phyloP scores from a whole-genome alignment of 768 basidiomycete genomes.

The Omphalotus guepiniiformis region DNA sequence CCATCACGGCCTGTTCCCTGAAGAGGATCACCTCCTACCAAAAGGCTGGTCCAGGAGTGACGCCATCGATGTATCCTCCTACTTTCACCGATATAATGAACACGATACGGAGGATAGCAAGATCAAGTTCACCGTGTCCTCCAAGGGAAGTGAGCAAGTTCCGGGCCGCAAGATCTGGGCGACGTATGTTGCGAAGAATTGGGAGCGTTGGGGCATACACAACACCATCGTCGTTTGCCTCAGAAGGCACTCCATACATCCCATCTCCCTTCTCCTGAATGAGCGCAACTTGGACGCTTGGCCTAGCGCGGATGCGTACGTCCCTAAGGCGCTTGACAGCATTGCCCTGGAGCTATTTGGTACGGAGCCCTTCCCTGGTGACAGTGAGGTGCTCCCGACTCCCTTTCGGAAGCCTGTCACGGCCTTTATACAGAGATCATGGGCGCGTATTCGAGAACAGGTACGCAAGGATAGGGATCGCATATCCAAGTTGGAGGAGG shows the following conservation, averaged over 20 bases:
- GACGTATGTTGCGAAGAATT: conserved; percentile 9
- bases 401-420: not conserved
- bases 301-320: not conserved
- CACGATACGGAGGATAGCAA: not conserved
- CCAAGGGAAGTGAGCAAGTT: not conserved
- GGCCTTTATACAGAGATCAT: not conserved
- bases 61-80: conserved; percentile 10
- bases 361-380: not conserved
- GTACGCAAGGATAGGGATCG: not conserved
- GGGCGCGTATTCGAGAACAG: not conserved
- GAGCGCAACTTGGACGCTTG: not conserved
- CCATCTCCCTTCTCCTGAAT: not conserved
- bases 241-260: not conserved
- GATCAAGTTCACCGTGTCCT: not conserved
- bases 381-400: not conserved
- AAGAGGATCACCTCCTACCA: conserved; percentile 16
- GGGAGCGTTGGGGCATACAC: conserved; percentile 15
- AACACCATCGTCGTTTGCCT: not conserved
- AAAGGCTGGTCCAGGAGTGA: conserved; percentile 11
- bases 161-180: conserved; percentile 16
- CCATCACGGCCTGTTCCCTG: conserved; percentile 18
- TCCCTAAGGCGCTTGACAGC: not conserved
- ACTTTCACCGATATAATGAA: conserved; percentile 12
- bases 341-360: not conserved
- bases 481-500: not conserved